Evolutionary conservation across 352 stramenopile genomes (phyloP), one percentile per base, ranked within the genome.

Genomic region (Phytophthora constricta): DNA sequence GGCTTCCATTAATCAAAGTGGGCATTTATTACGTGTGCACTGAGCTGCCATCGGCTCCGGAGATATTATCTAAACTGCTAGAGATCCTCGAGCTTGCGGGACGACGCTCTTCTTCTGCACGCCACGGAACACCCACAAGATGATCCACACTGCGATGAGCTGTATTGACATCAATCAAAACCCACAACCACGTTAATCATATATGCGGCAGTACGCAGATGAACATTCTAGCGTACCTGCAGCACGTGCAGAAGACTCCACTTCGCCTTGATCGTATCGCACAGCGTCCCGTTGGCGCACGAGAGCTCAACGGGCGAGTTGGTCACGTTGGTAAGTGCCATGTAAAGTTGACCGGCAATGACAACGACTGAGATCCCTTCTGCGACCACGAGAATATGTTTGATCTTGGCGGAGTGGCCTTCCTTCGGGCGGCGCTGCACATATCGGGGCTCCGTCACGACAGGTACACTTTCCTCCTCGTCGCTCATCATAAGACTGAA

Each of bases 271-370:
- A 91, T 51, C 17, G 70, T 53, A 16, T 80, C 74, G 46, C 80
- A 91, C 20, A 75, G 11, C n/a, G 70, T 26, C 26, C 80, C 82
- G 51, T 89, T 89, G 9, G 82, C 80, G 34, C 80, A 91, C 2
- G 74, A 76, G 7, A 91, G 66, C 55, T 87, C 82, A 23, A 74
- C 58, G 1, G 61, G 52, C 37, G 68, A 53, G 42, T 68, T 68
- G 11, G 53, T 60, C 16, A 71, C 57, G 16, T 65, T 72, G 19
- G 58, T 65, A 26, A 78, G 31, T 4, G 66, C 80, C 42, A 82
- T 69, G 57, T 78, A 82, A 4, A 88, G 70, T 70, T 86, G 74
- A 0, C 66, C 72, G 10, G 48, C 61, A 5, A 78, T 63, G 17
- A 70, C 66, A 39, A 75, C 43, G 8, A 65, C 19, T 4, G 70